Percentiles rank a stretch among this genome's conserved stretches.
These are phyloP conservation scores for Ocimum tenuiflorum DNA, from an alignment of 257 asterid genomes.

Conservation along the genomic window DNA sequence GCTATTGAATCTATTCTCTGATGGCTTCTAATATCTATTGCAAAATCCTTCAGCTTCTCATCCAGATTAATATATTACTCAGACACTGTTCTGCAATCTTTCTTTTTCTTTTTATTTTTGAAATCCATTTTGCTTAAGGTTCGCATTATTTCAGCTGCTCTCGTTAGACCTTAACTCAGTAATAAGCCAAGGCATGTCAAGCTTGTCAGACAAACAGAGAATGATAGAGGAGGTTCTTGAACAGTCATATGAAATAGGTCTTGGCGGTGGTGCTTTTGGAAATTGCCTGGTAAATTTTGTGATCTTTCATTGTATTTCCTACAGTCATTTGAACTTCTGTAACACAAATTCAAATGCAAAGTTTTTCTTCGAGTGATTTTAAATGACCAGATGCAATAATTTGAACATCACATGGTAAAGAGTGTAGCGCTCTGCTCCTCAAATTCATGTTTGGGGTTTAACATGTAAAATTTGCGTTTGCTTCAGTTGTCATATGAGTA, in stretches of 20 bases:
- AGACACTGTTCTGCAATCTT: slow-evolving; percentile 14
- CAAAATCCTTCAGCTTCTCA: background rate
- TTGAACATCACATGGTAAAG: background rate
- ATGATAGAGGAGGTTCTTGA: slow-evolving; percentile 50
- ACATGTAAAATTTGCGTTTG: background rate
- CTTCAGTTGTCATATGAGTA: background rate
- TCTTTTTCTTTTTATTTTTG: background rate
- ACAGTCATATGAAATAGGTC: slow-evolving; percentile 61
- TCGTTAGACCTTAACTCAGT: slow-evolving; percentile 55
- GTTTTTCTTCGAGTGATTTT: slow-evolving; percentile 1
- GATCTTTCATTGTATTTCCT: slow-evolving; percentile 3
- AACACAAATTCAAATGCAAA: background rate
- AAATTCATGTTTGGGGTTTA: background rate
- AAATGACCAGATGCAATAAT: background rate
- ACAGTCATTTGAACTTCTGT: background rate
- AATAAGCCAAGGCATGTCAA: slow-evolving; percentile 56
- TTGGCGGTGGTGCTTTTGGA: slow-evolving; percentile 70
- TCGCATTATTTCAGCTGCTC: slow-evolving; percentile 49
- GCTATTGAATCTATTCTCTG: background rate
- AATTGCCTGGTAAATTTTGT: slow-evolving; percentile 58
- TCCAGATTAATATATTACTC: background rate
- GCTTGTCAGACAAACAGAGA: slow-evolving; percentile 59
- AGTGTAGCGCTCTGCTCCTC: background rate
- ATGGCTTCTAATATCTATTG: background rate
- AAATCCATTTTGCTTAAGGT: slow-evolving; percentile 3